Evolutionary conservation across 805 yeast species (phyloP), one percentile per base, ranked within the genome.

Genomic region (Kregervanrija delftensis): DNA sequence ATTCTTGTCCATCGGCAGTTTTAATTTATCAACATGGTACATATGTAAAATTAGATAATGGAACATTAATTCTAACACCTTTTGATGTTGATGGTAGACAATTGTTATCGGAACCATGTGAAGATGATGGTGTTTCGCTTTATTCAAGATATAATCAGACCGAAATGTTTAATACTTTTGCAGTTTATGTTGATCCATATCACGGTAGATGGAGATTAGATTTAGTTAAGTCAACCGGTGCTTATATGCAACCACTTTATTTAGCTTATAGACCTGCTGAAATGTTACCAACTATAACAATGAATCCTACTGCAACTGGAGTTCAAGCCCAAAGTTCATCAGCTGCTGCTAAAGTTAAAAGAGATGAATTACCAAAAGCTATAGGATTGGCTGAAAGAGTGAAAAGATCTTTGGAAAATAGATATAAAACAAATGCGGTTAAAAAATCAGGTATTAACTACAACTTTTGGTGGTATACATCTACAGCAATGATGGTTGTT

Each of bases 201-300:
- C 85, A 86, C 59, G 99, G 99, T 16, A 76, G 88, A 57, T 81
- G 80, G 66, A 75, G 77, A 53, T 74, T 93, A 46, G 81, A 81
- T 49, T 68, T 93, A 48, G 83, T 75, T 65, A 81, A 83, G 67
- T 83, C 75, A 55, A 88, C 83, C 62, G 97, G 97, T 13, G 63
- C 86, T 13, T 79, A 79, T 38, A 65, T 84, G 71, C 91, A 88
- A 53, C 98, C 99, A 0, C 64, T 93, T 57, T 93, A 88, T 65
- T 73, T 93, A 63, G 96, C 95, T 2, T 93, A 90, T 69, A 76
- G 77, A 56, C 99, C 99, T 5, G 95, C 99, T 9, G 74, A 85
- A 77, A 93, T 93, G 99, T 77, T 93, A 48, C 99, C 99, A 16
- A 93, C 98, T 1, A 66, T 62, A 43, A 90, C 97, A 0, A 68